Evolutionary conservation across 2,329 filamentous ascomycete species (phyloP), one percentile per base, ranked within the genome.

Genomic region (Colletotrichum godetiae): DNA sequence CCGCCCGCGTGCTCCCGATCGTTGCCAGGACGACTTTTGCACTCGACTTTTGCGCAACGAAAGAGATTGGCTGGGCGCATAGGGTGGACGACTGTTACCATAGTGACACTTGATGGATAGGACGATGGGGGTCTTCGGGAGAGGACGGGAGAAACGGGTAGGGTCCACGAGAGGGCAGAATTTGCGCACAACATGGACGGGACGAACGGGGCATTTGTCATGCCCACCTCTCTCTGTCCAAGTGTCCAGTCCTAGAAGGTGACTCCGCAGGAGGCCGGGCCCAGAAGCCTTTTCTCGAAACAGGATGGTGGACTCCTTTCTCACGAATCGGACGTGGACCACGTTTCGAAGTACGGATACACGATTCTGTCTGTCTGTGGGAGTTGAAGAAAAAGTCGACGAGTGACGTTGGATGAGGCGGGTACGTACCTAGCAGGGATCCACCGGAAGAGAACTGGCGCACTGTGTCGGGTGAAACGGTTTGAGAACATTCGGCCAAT

Each of bases 391-490:
- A 65, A 55, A 27, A 56, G 49, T 65, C 22, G 11, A 67, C 24
- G 46, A 42, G 60, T 69, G 70, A 70, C 67, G 70, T 69, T 65
- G 67, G 22, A 72, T 31, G 42, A 57, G 29, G 42, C 10, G 35
- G 70, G 56, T 61, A 73, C 70, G 70, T 73, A 70, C 22, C 66
- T n/a, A 52, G 42, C 60, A 22, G 12, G 7, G 53, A 29, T 55
- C 70, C 70, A 65, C 56, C 4, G 11, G 5, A 15, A 5, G n/a
- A 22, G 6, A 59, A 0, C 27, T 29, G 29, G 55, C 70, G 60
- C 70, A 70, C 67, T 73, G 70, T 73, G 67, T 61, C n/a, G 70
- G 27, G 19, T 61, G 46, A 61, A 66, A 70, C 67, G 56, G 70
- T 31, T 42, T 42, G 60, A 27, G 22, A 22, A 22, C 33, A n/a